These are phyloP conservation scores for Diaporthe capsici DNA, from an alignment of 2,329 filamentous ascomycete genomes.

Conservation along the genomic window DNA sequence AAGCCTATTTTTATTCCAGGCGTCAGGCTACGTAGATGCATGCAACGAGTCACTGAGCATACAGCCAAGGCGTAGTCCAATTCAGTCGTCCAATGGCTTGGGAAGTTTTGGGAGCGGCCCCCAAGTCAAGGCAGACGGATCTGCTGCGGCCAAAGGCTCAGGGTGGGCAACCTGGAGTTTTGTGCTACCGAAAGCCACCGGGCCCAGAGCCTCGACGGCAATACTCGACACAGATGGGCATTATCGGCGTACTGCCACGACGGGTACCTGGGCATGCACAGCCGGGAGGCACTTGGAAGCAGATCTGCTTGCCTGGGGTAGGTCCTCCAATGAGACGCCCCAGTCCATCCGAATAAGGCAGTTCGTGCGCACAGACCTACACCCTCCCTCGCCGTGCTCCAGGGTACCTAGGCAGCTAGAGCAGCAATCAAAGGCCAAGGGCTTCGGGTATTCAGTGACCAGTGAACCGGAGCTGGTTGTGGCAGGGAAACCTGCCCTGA, in stretches of 20 bases:
- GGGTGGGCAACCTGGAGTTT: neutral
- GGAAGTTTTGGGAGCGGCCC: neutral
- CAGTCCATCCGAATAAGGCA: slow-evolving; percentile 12
- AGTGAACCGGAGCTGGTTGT: too few species aligned
- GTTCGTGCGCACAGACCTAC: slow-evolving; percentile 1
- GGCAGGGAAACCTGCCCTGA: neutral
- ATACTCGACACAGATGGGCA: neutral
- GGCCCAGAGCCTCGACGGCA: neutral
- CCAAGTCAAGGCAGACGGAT: slow-evolving; percentile 6
- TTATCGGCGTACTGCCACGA: neutral
- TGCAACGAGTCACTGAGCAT: neutral
- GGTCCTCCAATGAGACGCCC: slow-evolving; percentile 12
- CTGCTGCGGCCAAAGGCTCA: neutral
- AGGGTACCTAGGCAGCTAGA: neutral
- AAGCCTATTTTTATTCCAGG: neutral
- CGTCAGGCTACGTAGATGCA: neutral
- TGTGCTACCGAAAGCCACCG: neutral
- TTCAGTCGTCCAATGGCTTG: too few species aligned
- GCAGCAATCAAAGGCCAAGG: too few species aligned
- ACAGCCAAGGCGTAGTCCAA: neutral
- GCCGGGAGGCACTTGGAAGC: neutral
- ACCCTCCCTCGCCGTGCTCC: neutral
- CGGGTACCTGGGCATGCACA: too few species aligned
- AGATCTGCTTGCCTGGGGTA: neutral
- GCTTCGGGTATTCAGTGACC: too few species aligned